Conservation (phyloP, 169 alveolate genomes). For the Hepatocystis sp. region DNA sequence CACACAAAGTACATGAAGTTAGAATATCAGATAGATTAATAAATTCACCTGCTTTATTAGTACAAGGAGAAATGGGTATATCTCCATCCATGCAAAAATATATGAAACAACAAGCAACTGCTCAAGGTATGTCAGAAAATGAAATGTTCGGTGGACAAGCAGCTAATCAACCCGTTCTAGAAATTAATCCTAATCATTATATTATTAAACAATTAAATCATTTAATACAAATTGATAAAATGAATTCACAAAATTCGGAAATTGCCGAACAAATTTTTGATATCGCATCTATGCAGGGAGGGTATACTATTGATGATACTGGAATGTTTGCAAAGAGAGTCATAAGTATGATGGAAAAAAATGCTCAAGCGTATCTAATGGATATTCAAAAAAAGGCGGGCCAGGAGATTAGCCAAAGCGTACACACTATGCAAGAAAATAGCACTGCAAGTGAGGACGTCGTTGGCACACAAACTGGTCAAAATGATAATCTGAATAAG, state of each 20-base stretch:
- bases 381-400: slow-evolving; percentile 59
- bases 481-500: no score
- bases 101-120: slow-evolving; percentile 96
- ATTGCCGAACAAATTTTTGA: slow-evolving; percentile 86
- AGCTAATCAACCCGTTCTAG: slow-evolving; percentile 94
- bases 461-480: no score
- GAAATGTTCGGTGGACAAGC: slow-evolving; percentile 89
- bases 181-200: slow-evolving; percentile 96
- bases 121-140: slow-evolving; percentile 93
- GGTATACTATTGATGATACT: slow-evolving; percentile 88
- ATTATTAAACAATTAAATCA: slow-evolving; percentile 91
- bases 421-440: no score
- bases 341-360: slow-evolving; percentile 85
- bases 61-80: slow-evolving; percentile 95
- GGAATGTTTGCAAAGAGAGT: slow-evolving; percentile 86
- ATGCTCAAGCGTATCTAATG: slow-evolving; percentile 78
- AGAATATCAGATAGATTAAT: slow-evolving; percentile 91
- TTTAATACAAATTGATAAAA: slow-evolving; percentile 82
- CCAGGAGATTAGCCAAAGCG: no score
- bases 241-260: slow-evolving; percentile 80
- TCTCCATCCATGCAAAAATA: slow-evolving; percentile 98
- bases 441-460: no score
- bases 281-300: slow-evolving; percentile 88
- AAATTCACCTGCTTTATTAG: slow-evolving; percentile 94
- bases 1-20: slow-evolving; percentile 92